Conservation (phyloP, 1,139 yeast species). For the Saccharomyces hybrid region DNA sequence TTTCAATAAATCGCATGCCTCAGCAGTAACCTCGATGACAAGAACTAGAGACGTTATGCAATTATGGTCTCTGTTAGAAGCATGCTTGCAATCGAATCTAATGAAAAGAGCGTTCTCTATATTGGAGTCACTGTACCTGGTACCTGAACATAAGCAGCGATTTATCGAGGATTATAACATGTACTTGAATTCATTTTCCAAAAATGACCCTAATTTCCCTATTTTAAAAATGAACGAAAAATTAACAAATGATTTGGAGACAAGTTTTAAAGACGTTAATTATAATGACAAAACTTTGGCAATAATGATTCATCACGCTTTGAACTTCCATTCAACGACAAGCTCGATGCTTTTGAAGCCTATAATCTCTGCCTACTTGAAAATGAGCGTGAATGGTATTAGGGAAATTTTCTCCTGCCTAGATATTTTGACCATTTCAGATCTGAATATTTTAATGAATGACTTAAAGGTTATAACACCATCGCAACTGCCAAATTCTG, state of each 20-base stretch:
- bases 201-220: conserved; percentile 30
- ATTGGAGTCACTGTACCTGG: conserved; percentile 47
- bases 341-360: conserved; percentile 2
- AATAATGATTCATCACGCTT: conserved; percentile 37
- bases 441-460: conserved; percentile 34
- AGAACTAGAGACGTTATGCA: conserved; percentile 54
- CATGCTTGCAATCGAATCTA: conserved; percentile 63
- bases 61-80: conserved; percentile 72
- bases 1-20: conserved; percentile 22
- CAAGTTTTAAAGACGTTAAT: conserved; percentile 30
- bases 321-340: conserved; percentile 6
- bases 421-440: conserved; percentile 64
- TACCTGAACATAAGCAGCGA: conserved; percentile 30
- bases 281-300: conserved; percentile 42
- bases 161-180: conserved; percentile 41
- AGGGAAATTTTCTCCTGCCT: conserved; percentile 49
- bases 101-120: conserved; percentile 66
- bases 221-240: conserved; percentile 19
- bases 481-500: conserved; percentile 22
- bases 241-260: conserved; percentile 29
- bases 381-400: conserved; percentile 19
- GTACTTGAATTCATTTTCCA: conserved; percentile 39
- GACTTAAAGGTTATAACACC: conserved; percentile 13
- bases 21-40: conserved; percentile 32
- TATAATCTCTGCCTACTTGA: conserved; percentile 13